These are phyloP conservation scores for Mucor ambiguus DNA, from an alignment of 371 early-diverging fungal genomes.

Conservation along the genomic window DNA sequence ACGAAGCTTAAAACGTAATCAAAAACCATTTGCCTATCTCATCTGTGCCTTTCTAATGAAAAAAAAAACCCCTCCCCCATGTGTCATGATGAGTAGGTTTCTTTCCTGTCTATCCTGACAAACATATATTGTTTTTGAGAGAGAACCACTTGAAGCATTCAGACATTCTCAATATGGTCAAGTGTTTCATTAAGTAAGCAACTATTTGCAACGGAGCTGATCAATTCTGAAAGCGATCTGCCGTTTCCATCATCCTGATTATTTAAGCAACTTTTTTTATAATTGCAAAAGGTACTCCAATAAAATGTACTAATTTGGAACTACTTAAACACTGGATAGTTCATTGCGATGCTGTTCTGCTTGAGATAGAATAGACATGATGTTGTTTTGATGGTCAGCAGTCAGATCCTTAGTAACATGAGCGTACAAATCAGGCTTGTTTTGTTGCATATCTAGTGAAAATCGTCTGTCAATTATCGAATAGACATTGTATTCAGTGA, in stretches of 20 bases:
- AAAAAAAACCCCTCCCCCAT: not conserved
- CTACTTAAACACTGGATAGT: not conserved
- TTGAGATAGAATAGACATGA: constrained; percentile 39
- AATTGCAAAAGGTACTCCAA: not conserved
- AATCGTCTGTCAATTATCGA: not conserved
- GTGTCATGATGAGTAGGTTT: not conserved
- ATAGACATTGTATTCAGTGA: not conserved
- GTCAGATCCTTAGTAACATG: constrained; percentile 22
- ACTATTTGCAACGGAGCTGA: not conserved
- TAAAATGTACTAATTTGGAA: not conserved
- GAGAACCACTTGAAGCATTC: not conserved
- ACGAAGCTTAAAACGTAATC: not conserved
- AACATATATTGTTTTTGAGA: not conserved
- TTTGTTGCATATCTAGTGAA: constrained; percentile 16
- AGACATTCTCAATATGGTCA: not conserved
- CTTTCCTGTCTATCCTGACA: not conserved
- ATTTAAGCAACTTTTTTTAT: not conserved
- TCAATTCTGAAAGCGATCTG: not conserved
- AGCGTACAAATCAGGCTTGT: constrained; percentile 23
- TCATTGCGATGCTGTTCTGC: constrained; percentile 38
- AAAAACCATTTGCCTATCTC: not conserved
- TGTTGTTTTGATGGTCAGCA: constrained; percentile 39
- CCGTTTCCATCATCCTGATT: not conserved
- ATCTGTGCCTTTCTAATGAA: not conserved
- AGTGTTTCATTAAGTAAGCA: constrained; percentile 6